These are phyloP conservation scores for Asterophora lycoperdoides DNA, from an alignment of 768 basidiomycete genomes.

Conservation along the genomic window DNA sequence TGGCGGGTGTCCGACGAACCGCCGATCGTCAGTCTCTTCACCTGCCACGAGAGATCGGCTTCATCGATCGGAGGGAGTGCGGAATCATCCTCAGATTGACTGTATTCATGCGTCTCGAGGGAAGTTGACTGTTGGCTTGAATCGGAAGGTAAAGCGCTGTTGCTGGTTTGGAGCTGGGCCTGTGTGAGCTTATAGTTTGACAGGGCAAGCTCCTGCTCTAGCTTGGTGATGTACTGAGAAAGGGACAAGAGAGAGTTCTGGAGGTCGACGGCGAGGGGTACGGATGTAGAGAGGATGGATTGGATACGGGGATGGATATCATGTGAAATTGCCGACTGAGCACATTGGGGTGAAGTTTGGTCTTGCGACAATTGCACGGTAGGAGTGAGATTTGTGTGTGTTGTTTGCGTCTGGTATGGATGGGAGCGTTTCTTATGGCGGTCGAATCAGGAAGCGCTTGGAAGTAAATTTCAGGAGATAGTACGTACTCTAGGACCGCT, in stretches of 20 bases:
- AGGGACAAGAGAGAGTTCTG: conserved; percentile 11
- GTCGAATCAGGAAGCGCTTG: neutral
- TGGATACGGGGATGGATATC: conserved; percentile 12
- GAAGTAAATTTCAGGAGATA: neutral
- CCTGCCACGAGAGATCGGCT: conserved; percentile 9
- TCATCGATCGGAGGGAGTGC: conserved; percentile 2
- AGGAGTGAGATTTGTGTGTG: neutral
- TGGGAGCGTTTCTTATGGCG: conserved; percentile 23
- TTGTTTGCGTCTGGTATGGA: neutral
- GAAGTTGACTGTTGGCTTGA: neutral
- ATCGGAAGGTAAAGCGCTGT: neutral
- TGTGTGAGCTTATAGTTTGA: conserved; percentile 9
- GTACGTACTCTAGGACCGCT: conserved; percentile 45
- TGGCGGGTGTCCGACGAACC: conserved; percentile 11
- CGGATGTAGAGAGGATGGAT: conserved; percentile 10
- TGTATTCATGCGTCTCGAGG: neutral
- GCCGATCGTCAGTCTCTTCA: conserved; percentile 15
- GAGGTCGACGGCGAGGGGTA: conserved; percentile 5
- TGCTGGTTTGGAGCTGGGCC: no score
- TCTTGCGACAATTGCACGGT: no score
- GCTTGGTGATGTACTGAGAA: conserved; percentile 10
- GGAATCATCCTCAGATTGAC: neutral
- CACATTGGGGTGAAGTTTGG: no score
- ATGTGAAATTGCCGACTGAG: neutral
- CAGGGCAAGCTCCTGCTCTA: conserved; percentile 18